A percentile compares a stretch with the other conserved stretches of the same genome.
Evolutionary conservation across 2,329 filamentous ascomycete genomes (phyloP).

Genomic region (Cytospora piceicola): DNA sequence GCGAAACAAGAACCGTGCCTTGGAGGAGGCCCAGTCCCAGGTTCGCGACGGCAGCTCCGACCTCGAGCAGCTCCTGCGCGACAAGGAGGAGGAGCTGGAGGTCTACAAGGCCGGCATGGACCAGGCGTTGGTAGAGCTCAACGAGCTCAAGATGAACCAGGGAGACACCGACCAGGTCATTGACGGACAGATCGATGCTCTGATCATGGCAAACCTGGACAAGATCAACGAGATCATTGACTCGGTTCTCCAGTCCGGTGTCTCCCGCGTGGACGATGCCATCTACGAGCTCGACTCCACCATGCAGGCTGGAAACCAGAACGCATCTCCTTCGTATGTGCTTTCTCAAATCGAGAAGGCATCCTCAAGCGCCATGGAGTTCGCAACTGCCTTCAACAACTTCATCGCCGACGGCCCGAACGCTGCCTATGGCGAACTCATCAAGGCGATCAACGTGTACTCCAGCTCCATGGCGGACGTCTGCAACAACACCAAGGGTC

Average conservation of each 20-base stretch:
- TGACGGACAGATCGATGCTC: conserved; percentile 87
- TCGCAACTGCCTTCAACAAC: conserved; percentile 97
- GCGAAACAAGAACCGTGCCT: conserved; percentile 80
- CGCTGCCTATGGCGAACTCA: conserved; percentile 85
- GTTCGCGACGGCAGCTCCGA: conserved; percentile 82
- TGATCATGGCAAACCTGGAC: conserved; percentile 82
- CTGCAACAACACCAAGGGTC: conserved; percentile 93
- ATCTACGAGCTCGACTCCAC: conserved; percentile 96
- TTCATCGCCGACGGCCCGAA: conserved; percentile 97
- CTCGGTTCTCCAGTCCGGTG: conserved; percentile 89
- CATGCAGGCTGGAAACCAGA: conserved; percentile 99
- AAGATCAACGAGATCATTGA: conserved; percentile 99
- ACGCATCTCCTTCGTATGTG: conserved; percentile 91
- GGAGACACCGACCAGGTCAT: conserved; percentile 78
- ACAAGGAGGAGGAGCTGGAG: conserved; percentile 97
- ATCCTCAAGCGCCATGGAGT: conserved; percentile 91
- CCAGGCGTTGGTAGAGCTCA: conserved; percentile 88
- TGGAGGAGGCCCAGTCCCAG: conserved; percentile 82
- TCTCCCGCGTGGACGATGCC: conserved; percentile 92
- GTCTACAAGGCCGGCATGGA: conserved; percentile 99
- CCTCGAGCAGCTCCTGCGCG: conserved; percentile 80
- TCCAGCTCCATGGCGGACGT: conserved; percentile 90
- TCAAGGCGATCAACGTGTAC: conserved; percentile 89
- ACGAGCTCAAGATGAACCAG: conserved; percentile 78
- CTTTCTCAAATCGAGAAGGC: conserved; percentile 97